Evolutionary conservation across 164 flowering plant genomes (phyloP), one percentile per base, ranked within the genome.

Genomic region (Vitis amurensis): DNA sequence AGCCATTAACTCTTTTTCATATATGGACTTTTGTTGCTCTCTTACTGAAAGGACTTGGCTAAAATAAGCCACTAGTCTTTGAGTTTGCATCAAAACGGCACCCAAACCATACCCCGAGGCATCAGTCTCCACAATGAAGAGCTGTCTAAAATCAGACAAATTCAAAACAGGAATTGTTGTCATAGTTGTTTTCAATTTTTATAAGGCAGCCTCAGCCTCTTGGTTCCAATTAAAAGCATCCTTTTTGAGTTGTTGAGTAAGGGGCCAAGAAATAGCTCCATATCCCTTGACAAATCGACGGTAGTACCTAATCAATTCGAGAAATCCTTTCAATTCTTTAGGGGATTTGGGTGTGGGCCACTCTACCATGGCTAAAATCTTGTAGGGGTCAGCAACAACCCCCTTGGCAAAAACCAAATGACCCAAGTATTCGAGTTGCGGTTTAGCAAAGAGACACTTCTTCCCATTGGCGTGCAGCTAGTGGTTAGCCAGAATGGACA

Each of bases 31-130:
- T 23, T 23, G 27, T 1, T 1, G 1, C 27, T 23, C 27, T 23
- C 1, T 23, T 23, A 1, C 1, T 23, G 27, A 23, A 1, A 57
- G 37, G 30, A 30, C 14, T 29, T 68, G 59, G 19, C 62, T 31
- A 37, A 51, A 29, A 19, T 3, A 63, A n/a, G 73, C 68, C 3
- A 71, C 19, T 1, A 63, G 68, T 13, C 50, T 50, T 4, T 50
- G 29, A 1, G 50, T 8, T 55, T 71, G 74, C 1, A 14, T 3
- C 4, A 71, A 12, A 4, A 71, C 64, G 9, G n/a, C 74, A 0
- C 74, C 69, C 14, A 71, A 4, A 1, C 57, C 74, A 14, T 1
- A 4, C 9, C 31, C 58, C 0, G 64, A 64, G 29, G 72, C 74
- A 64, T 65, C 51, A 2, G 59, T 49, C 48, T 64, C 63, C 3